These are phyloP conservation scores for Pterocarpus macrocarpus DNA, from an alignment of 306 rosid genomes.

Conservation along the genomic window DNA sequence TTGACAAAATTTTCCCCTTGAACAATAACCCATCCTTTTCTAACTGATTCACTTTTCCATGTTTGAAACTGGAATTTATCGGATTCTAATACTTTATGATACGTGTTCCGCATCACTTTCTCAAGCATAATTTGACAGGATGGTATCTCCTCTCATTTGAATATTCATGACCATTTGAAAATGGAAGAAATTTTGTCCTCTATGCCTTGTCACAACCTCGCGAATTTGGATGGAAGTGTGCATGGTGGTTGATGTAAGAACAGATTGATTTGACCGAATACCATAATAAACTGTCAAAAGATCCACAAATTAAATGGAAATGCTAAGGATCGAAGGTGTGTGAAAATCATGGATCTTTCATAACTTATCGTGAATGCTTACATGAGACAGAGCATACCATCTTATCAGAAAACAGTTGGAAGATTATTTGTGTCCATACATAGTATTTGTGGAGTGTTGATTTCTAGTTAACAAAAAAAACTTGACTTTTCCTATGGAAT, in stretches of 20 bases:
- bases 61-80: no score
- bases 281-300: slow-evolving; percentile 21
- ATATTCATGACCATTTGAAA: neutral
- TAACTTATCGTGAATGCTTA: slow-evolving; percentile 49
- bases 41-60: neutral
- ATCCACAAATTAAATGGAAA: slow-evolving; percentile 40
- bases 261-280: neutral
- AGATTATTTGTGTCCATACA: slow-evolving; percentile 49
- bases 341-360: slow-evolving; percentile 49
- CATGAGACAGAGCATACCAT: slow-evolving; percentile 39
- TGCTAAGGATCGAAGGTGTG: slow-evolving; percentile 25
- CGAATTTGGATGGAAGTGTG: slow-evolving; percentile 1
- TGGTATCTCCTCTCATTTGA: neutral
- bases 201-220: slow-evolving; percentile 17
- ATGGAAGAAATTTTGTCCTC: neutral
- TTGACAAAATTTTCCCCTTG: no score
- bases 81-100: no score
- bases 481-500: neutral
- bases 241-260: neutral
- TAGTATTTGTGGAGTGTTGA: slow-evolving; percentile 36
- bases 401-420: slow-evolving; percentile 45
- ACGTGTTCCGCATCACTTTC: neutral
- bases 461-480: slow-evolving; percentile 14
- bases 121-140: neutral
- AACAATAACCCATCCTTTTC: neutral